Conservation (phyloP, 2,329 filamentous ascomycete genomes). For the Penicillium oxalicum region DNA sequence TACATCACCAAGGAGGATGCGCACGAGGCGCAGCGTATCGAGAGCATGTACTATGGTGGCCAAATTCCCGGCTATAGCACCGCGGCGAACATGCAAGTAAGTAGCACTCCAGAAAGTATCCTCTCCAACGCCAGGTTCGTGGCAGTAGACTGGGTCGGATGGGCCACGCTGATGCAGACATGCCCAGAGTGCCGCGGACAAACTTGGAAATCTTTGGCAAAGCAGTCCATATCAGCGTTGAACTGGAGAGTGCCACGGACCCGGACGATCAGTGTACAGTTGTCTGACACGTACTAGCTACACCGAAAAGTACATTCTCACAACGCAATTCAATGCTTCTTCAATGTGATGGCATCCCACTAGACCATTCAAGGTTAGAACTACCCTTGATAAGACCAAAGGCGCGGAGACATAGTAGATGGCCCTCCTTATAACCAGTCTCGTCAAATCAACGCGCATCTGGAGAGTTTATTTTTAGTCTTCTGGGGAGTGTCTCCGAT, state of each 20-base stretch:
- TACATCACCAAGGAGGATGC: slow-evolving; percentile 32
- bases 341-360: too few relatives aligned
- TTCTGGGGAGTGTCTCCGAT: too few relatives aligned
- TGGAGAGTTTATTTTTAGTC: too few relatives aligned
- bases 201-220: slow-evolving; percentile 23
- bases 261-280: not conserved
- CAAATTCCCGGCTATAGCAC: slow-evolving; percentile 27
- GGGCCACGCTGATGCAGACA: slow-evolving; percentile 5
- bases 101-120: slow-evolving; percentile 5
- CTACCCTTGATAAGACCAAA: too few relatives aligned
- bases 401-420: too few relatives aligned
- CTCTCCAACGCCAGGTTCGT: too few relatives aligned
- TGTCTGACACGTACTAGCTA: not conserved
- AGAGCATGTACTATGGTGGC: slow-evolving; percentile 25
- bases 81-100: slow-evolving; percentile 32
- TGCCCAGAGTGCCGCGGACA: slow-evolving; percentile 31
- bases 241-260: not conserved
- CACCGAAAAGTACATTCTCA: too few relatives aligned
- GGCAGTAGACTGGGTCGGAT: not conserved
- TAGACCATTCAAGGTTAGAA: too few relatives aligned
- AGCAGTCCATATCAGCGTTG: slow-evolving; percentile 5
- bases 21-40: slow-evolving; percentile 25
- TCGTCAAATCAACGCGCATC: too few relatives aligned
- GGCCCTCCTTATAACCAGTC: too few relatives aligned
- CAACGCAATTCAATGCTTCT: too few relatives aligned